Conservation (phyloP, 257 asterid genomes). For the Nicotiana paniculata region DNA sequence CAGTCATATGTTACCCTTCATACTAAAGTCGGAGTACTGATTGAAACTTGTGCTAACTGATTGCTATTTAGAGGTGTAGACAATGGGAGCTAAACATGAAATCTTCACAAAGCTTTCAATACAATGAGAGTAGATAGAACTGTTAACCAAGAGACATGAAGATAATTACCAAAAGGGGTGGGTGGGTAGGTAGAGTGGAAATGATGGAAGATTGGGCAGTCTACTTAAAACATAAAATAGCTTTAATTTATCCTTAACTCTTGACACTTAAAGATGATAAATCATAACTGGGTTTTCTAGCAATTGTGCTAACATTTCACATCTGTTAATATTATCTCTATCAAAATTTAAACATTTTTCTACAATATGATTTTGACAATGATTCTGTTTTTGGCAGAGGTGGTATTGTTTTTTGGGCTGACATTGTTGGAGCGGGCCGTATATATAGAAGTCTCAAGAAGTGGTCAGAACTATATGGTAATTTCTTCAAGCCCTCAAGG, state of each 20-base stretch:
- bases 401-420: slow-evolving; percentile 95
- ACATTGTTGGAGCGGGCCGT: slow-evolving; percentile 71
- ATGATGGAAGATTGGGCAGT: background rate
- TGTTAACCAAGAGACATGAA: background rate
- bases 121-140: background rate
- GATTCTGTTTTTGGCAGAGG: slow-evolving; percentile 58
- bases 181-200: background rate
- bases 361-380: background rate
- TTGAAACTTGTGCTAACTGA: background rate
- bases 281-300: background rate
- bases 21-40: background rate
- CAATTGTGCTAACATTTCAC: background rate
- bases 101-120: slow-evolving; percentile 3
- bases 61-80: background rate
- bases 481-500: slow-evolving; percentile 77
- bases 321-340: background rate
- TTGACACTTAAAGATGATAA: background rate
- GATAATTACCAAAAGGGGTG: background rate
- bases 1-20: background rate
- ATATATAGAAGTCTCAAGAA: slow-evolving; percentile 65
- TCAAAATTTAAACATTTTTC: background rate
- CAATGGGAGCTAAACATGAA: background rate
- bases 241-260: background rate
- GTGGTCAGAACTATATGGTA: slow-evolving; percentile 69
- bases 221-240: background rate